Evolutionary conservation across 148 eudicot species (phyloP).

Genomic region (Vaccinium macrocarpon): DNA sequence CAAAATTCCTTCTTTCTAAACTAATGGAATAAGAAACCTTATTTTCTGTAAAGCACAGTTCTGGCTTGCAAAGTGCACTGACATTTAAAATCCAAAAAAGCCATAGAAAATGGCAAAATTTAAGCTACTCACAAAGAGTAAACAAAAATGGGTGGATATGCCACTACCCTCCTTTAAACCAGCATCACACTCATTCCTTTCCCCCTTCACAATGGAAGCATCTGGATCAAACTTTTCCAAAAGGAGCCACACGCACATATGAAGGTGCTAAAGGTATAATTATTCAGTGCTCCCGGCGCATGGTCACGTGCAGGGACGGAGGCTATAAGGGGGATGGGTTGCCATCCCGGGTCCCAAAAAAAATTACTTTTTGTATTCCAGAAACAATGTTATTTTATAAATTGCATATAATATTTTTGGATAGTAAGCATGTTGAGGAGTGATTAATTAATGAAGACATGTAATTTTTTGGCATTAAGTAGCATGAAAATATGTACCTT

Average conservation of each 20-base stretch:
- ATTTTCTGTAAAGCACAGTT: not conserved
- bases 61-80: not conserved
- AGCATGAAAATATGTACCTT: too few relatives aligned
- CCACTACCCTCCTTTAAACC: conserved; percentile 11
- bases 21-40: not conserved
- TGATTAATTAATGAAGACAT: too few relatives aligned
- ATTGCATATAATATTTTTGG: too few relatives aligned
- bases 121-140: too few relatives aligned
- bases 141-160: not conserved
- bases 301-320: not conserved
- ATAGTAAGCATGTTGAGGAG: too few relatives aligned
- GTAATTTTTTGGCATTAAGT: too few relatives aligned
- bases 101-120: not conserved
- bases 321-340: too few relatives aligned
- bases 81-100: not conserved
- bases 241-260: conserved; percentile 6
- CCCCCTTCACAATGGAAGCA: not conserved
- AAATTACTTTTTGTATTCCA: too few relatives aligned
- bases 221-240: conserved; percentile 9
- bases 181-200: not conserved
- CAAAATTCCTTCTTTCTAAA: not conserved
- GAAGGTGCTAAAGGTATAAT: not conserved
- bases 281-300: not conserved
- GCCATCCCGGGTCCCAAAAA: too few relatives aligned
- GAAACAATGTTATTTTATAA: too few relatives aligned